These are phyloP conservation scores for Cryptococcus depauperatus DNA, from an alignment of 1,284 basidiomycete species.

Conservation along the genomic window DNA sequence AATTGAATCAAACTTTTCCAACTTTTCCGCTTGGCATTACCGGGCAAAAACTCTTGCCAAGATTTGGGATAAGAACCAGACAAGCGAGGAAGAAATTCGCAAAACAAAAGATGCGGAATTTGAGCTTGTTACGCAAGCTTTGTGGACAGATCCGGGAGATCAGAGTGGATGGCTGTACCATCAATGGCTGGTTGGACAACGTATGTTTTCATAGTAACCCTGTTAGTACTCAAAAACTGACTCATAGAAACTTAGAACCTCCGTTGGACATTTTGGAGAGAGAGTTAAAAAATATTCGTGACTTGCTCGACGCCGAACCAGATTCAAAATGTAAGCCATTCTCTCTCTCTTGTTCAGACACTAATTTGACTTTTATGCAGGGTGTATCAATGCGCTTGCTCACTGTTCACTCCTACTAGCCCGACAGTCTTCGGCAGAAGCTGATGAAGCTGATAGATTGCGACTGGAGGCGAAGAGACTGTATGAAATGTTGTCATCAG, in stretches of 20 bases:
- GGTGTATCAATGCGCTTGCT: conserved; percentile 88
- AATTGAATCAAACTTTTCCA: conserved; percentile 91
- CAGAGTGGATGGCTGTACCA: conserved; percentile 99
- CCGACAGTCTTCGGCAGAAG: conserved; percentile 2
- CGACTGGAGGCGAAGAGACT: conserved; percentile 25
- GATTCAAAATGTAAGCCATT: conserved; percentile 76
- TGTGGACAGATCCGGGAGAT: conserved; percentile 94
- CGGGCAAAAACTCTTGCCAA: conserved; percentile 70
- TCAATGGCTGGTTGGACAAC: conserved; percentile 79
- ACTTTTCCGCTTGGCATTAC: conserved; percentile 99
- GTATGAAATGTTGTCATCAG: conserved; percentile 30
- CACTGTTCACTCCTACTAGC: conserved; percentile 53
- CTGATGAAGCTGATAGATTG: conserved; percentile 12
- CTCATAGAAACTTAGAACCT: conserved; percentile 49
- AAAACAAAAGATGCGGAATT: conserved; percentile 69
- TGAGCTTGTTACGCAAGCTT: conserved; percentile 81
- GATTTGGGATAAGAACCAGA: conserved; percentile 57
- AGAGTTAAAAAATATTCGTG: conserved; percentile 75
- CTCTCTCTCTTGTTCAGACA: not conserved
- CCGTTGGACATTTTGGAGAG: conserved; percentile 55
- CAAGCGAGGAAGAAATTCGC: conserved; percentile 40
- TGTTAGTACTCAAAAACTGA: not conserved
- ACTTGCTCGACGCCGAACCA: conserved; percentile 81
- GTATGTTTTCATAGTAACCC: conserved; percentile 46
- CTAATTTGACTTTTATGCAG: conserved; percentile 44